Percentiles rank a stretch among this genome's conserved stretches.
phyloP scores from a whole-genome alignment of 495 filamentous ascomycete species.

The Niebla homalea region DNA sequence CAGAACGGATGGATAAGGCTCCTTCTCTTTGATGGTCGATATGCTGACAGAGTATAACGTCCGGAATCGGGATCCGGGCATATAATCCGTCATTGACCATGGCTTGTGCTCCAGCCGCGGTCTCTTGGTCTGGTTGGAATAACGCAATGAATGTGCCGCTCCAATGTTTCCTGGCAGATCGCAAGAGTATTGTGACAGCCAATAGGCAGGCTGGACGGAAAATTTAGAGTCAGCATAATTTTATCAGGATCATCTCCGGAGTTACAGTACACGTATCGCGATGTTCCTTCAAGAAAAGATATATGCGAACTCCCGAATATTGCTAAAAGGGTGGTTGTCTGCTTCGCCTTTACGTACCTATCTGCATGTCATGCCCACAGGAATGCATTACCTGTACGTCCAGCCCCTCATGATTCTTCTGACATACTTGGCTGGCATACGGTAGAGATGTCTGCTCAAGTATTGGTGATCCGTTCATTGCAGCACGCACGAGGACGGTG shows the following conservation, averaged over 20 bases:
- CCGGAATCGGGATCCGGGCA: slow-evolving; percentile 35
- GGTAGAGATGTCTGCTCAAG: slow-evolving; percentile 40
- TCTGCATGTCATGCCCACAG: slow-evolving; percentile 55
- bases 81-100: slow-evolving; percentile 54
- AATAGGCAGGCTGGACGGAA: slow-evolving; percentile 36
- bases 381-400: slow-evolving; percentile 50
- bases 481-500: slow-evolving; percentile 43
- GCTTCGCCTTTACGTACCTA: no score
- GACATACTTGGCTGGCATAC: slow-evolving; percentile 37
- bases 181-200: slow-evolving; percentile 32
- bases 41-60: slow-evolving; percentile 46
- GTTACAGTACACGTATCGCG: no score
- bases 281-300: no score
- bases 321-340: no score
- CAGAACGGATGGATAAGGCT: slow-evolving; percentile 28
- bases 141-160: slow-evolving; percentile 41
- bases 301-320: no score
- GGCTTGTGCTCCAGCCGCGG: slow-evolving; percentile 37
- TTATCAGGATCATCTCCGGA: no score
- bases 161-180: slow-evolving; percentile 32
- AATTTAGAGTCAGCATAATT: no score
- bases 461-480: slow-evolving; percentile 50
- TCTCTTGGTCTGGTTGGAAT: slow-evolving; percentile 52
- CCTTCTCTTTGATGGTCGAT: slow-evolving; percentile 29
- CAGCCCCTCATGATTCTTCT: slow-evolving; percentile 30